Conservation (phyloP, 352 stramenopile species). For the Pythium volutum region DNA sequence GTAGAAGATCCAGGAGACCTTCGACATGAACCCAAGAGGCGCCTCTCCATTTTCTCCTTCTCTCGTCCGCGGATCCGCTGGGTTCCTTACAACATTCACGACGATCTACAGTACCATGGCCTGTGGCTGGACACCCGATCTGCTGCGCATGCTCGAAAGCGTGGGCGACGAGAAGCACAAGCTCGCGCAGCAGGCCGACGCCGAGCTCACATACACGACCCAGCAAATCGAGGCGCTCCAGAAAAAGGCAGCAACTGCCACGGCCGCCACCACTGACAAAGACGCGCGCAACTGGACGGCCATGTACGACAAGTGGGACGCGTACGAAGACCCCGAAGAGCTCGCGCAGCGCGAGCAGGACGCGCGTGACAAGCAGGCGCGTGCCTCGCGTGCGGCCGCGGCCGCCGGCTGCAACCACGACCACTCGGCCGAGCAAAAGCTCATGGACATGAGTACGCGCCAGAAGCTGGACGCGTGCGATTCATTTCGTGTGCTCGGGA, state of each 20-base stretch:
- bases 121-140: slow-evolving; percentile 60
- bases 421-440: slow-evolving; percentile 83
- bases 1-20: no score
- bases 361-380: slow-evolving; percentile 58
- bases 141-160: slow-evolving; percentile 64
- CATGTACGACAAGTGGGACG: slow-evolving; percentile 78
- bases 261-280: no score
- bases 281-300: slow-evolving; percentile 71
- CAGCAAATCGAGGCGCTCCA: slow-evolving; percentile 38
- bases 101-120: slow-evolving; percentile 33
- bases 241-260: slow-evolving; percentile 16
- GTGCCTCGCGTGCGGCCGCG: slow-evolving; percentile 28
- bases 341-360: slow-evolving; percentile 61
- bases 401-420: slow-evolving; percentile 74
- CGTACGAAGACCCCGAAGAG: slow-evolving; percentile 79
- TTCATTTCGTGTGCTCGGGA: slow-evolving; percentile 63
- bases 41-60: no score
- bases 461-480: slow-evolving; percentile 65
- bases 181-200: slow-evolving; percentile 30
- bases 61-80: no score
- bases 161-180: slow-evolving; percentile 65
- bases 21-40: no score
- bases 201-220: slow-evolving; percentile 31
- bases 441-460: slow-evolving; percentile 82
- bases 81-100: no score